These are phyloP conservation scores for Ligustrum vulgare DNA, from an alignment of 257 asterid species.

Conservation along the genomic window DNA sequence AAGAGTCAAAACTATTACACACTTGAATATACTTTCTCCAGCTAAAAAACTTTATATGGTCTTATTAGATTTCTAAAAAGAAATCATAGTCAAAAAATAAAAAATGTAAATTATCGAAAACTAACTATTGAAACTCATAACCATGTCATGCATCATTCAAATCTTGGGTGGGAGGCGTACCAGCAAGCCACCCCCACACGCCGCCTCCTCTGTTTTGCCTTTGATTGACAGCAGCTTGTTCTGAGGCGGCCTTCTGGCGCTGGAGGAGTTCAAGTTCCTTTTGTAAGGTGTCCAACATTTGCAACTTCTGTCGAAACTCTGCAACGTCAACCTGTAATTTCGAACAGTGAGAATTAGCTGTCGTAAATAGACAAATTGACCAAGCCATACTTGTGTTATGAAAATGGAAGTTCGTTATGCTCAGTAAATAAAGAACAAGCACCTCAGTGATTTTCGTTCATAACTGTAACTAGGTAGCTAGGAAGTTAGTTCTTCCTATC, in stretches of 20 bases:
- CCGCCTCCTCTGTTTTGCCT: slow-evolving; percentile 80
- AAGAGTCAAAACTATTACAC: slow-evolving; percentile 7
- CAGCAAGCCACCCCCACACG: slow-evolving; percentile 99
- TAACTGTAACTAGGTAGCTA: too few relatives aligned
- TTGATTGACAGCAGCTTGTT: slow-evolving; percentile 84
- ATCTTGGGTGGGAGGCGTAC: slow-evolving; percentile 57
- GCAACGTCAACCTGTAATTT: slow-evolving; percentile 85
- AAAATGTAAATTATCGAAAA: background rate
- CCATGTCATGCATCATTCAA: slow-evolving; percentile 39
- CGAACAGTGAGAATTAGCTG: slow-evolving; percentile 22
- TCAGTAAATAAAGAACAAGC: background rate
- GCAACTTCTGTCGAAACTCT: slow-evolving; percentile 92
- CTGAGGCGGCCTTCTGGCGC: slow-evolving; percentile 95
- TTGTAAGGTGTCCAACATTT: slow-evolving; percentile 69
- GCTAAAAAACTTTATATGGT: slow-evolving; percentile 30
- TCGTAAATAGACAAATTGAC: background rate
- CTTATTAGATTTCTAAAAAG: slow-evolving; percentile 37
- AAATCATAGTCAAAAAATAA: background rate
- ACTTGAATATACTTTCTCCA: slow-evolving; percentile 21
- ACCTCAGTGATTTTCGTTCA: background rate
- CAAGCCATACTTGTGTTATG: background rate
- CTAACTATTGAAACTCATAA: slow-evolving; percentile 19
- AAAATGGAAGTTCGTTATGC: background rate
- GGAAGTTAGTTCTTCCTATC: too few relatives aligned
- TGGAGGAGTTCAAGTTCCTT: slow-evolving; percentile 93